Base-by-base conservation (phyloP, 768 basidiomycete species). In the Lactarius hatsudake region DNA sequence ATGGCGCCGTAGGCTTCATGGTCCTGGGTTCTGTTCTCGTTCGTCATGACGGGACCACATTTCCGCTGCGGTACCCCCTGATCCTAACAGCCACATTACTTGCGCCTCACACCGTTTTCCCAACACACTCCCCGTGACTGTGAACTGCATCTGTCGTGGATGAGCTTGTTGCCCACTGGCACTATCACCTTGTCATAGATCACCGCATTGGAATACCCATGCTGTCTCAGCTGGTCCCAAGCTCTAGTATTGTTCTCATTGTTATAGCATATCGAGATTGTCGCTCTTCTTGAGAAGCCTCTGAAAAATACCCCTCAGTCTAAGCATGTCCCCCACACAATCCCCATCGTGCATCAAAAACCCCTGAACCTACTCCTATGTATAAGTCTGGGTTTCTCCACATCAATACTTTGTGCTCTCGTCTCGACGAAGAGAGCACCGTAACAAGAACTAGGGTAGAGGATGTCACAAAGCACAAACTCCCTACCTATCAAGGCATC, bases 401-500 rank as follows among this genome's bases (percentile, higher is more conserved):
- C 20, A 20, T 32, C 7, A 20, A 61, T 32, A 5, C 59, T 13
- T n/a, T 61, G 10, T 34, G 34, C 26, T 23, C 26, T 30, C 26
- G 8, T 28, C 1, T 36, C 9, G 60, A 66, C 17, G 65, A 61
- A 4, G 66, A 34, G 36, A 26, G 56, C 23, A 2, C 28, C 13
- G 5, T 23, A 23, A 54, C 57, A 26, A 67, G 26, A 28, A 28
- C 26, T 28, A 28, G 32, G 40, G 48, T 58, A 5, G 66, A 67
- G 38, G 26, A 28, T 13, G 8, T 59, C 18, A n/a, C 32, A 30
- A 62, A 67, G 57, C n/a, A 43, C 51, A 67, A 67, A 38, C 66
- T 63, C 32, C 51, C 56, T 26, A 67, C 38, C 3, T 67, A 67
- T 40, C 66, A 67, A n/a, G n/a, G n/a, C n/a, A n/a, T n/a, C n/a